Evolutionary conservation across 1,284 basidiomycete genomes (phyloP).

Genomic region (Pseudozyma sp.): DNA sequence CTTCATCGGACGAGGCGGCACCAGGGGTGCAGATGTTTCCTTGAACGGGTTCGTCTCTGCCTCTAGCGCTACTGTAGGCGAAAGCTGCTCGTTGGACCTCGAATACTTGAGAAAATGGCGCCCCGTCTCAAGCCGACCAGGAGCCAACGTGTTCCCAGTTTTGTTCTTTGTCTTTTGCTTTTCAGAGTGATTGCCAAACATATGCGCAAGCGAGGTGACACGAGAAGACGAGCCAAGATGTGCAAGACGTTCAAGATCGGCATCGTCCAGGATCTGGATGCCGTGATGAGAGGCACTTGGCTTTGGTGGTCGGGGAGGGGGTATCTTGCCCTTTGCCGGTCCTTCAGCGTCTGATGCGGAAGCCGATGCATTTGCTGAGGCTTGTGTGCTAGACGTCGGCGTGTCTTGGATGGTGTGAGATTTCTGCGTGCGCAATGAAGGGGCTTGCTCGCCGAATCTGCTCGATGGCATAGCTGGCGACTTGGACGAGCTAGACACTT

Average conservation of each 20-base stretch:
- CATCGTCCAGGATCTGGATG: constrained; percentile 41
- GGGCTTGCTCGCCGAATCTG: constrained; percentile 33
- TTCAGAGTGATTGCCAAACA: constrained; percentile 26
- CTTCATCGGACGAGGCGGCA: constrained; percentile 43
- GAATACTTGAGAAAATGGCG: constrained; percentile 46
- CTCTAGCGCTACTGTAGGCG: constrained; percentile 13
- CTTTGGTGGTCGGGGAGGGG: constrained; percentile 42
- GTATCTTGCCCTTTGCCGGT: constrained; percentile 17
- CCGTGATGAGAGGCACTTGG: constrained; percentile 22
- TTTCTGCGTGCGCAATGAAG: constrained; percentile 15
- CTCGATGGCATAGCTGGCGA: constrained; percentile 6
- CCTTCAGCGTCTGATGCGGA: constrained; percentile 39
- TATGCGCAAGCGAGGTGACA: constrained; percentile 35
- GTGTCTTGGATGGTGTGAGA: constrained; percentile 10
- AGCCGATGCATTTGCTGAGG: constrained; percentile 30
- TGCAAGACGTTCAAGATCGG: constrained; percentile 41
- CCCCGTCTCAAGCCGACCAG: constrained; percentile 23
- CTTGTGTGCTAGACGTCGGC: constrained; percentile 9
- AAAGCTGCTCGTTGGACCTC: constrained; percentile 47
- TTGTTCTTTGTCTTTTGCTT: constrained; percentile 3
- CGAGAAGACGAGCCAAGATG: constrained; percentile 19
- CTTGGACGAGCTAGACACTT: constrained; percentile 11
- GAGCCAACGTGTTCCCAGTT: neutral
- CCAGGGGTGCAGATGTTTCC: constrained; percentile 14
- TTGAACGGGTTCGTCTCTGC: constrained; percentile 26